phyloP scores from a whole-genome alignment of 1,139 yeast genomes.

The Pichia sp. region DNA sequence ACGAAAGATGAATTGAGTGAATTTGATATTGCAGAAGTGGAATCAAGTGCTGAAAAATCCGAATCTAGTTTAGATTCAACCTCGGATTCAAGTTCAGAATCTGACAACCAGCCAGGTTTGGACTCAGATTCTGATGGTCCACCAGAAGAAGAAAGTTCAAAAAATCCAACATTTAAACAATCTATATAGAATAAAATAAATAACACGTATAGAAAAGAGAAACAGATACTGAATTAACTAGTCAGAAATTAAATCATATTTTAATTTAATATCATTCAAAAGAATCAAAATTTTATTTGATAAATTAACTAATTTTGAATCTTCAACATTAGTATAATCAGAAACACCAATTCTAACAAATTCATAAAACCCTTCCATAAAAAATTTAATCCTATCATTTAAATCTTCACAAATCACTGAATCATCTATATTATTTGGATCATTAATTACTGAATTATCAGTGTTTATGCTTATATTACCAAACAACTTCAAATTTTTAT shows the following conservation, averaged over 20 bases:
- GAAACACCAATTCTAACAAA: slow-evolving; percentile 48
- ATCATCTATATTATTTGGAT: slow-evolving; percentile 11
- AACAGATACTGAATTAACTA: too few relatives aligned
- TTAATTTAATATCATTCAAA: slow-evolving; percentile 14
- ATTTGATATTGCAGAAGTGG: slow-evolving; percentile 9
- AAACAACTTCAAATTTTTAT: slow-evolving; percentile 23
- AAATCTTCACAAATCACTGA: slow-evolving; percentile 41
- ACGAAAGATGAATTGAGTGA: slow-evolving; percentile 14
- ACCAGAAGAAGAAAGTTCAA: slow-evolving; percentile 14
- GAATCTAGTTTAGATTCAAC: slow-evolving; percentile 8
- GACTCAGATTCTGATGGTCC: slow-evolving; percentile 11
- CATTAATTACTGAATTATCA: background rate
- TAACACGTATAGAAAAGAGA: background rate
- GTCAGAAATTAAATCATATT: slow-evolving; percentile 18
- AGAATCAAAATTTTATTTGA: slow-evolving; percentile 15
- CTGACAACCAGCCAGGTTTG: slow-evolving; percentile 7
- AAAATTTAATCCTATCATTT: slow-evolving; percentile 51
- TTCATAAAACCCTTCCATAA: slow-evolving; percentile 45
- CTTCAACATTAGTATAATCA: slow-evolving; percentile 46
- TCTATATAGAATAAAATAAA: background rate
- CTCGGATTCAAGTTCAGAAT: slow-evolving; percentile 3
- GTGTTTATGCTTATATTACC: slow-evolving; percentile 13
- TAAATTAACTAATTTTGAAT: slow-evolving; percentile 17
- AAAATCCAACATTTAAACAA: slow-evolving; percentile 1
- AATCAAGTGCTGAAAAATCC: slow-evolving; percentile 4